These are phyloP conservation scores for Rhynchospora tenuis DNA, from an alignment of 176 grass and related monocot species.

Conservation along the genomic window DNA sequence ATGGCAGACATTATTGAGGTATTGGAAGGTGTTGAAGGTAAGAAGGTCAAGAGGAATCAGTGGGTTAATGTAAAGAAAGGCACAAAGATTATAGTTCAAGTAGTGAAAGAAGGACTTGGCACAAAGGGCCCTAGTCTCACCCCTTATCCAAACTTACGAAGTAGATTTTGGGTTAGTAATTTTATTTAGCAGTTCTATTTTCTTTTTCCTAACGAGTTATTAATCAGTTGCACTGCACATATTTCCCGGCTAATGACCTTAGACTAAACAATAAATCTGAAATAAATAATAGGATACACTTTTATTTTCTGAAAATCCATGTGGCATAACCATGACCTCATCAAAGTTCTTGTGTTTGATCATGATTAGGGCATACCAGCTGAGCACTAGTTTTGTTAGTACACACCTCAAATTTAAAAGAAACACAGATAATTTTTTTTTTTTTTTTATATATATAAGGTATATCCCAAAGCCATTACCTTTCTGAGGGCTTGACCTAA, in stretches of 20 bases:
- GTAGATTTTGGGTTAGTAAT: slow-evolving; percentile 85
- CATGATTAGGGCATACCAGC: background rate
- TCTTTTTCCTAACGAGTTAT: slow-evolving; percentile 10
- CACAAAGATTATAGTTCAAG: slow-evolving; percentile 91
- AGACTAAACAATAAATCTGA: background rate
- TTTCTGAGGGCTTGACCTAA: background rate
- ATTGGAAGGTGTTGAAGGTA: slow-evolving; percentile 22
- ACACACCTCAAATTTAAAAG: background rate
- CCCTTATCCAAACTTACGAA: slow-evolving; percentile 84
- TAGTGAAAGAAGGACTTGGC: slow-evolving; percentile 86
- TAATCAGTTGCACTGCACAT: background rate
- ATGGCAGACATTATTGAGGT: background rate
- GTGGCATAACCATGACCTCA: background rate
- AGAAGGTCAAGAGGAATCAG: slow-evolving; percentile 42
- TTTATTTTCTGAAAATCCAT: background rate
- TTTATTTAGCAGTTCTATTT: slow-evolving; percentile 13
- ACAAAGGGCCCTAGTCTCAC: slow-evolving; percentile 80
- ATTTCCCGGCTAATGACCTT: background rate
- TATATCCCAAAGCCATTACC: background rate
- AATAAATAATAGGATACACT: background rate
- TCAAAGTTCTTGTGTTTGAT: background rate
- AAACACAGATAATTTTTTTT: no score
- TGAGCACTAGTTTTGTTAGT: background rate
- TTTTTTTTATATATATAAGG: background rate
- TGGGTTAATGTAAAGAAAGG: slow-evolving; percentile 82